Percentiles rank a stretch among this genome's conserved stretches.
phyloP scores from a whole-genome alignment of 2,329 filamentous ascomycete genomes.

The Escovopsis sp. region DNA sequence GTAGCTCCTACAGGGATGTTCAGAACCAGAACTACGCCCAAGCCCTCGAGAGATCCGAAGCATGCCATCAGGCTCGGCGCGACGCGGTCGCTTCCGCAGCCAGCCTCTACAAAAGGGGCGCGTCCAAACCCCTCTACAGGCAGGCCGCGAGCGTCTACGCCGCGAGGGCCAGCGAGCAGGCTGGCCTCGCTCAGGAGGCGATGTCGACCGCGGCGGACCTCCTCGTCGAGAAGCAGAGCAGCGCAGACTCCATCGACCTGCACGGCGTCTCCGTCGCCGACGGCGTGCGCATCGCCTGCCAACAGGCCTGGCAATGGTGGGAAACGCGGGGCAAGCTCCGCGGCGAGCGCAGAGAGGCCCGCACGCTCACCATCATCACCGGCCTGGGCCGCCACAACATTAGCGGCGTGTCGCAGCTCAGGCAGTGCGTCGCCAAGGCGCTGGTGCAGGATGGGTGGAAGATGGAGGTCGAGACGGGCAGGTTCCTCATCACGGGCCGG shows the following conservation, averaged over 20 bases:
- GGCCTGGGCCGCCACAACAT: slow-evolving; percentile 66
- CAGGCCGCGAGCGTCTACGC: slow-evolving; percentile 65
- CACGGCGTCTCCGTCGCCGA: slow-evolving; percentile 73
- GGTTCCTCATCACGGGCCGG: slow-evolving; percentile 52
- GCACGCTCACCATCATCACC: slow-evolving; percentile 60
- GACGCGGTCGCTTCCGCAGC: slow-evolving; percentile 23
- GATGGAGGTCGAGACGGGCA: slow-evolving; percentile 55
- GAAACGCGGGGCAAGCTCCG: slow-evolving; percentile 49
- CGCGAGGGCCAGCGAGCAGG: slow-evolving; percentile 50
- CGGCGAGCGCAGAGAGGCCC: slow-evolving; percentile 29
- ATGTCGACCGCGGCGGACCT: slow-evolving; percentile 53
- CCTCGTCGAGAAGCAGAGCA: slow-evolving; percentile 53
- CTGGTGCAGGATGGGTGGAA: slow-evolving; percentile 72
- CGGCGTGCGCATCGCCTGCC: slow-evolving; percentile 61
- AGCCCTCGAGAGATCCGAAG: slow-evolving; percentile 13
- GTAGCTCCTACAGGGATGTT: no score
- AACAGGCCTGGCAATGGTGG: slow-evolving; percentile 64
- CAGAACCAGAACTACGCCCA: slow-evolving; percentile 12
- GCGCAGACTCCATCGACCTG: slow-evolving; percentile 49
- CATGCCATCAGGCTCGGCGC: slow-evolving; percentile 15
- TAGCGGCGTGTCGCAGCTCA: slow-evolving; percentile 59
- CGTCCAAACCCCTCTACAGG: slow-evolving; percentile 57
- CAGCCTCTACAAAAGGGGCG: slow-evolving; percentile 30
- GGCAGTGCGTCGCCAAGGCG: slow-evolving; percentile 64
- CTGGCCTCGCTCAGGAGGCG: slow-evolving; percentile 40